phyloP scores from a whole-genome alignment of 768 basidiomycete species.

The Phanerochaete sordida region DNA sequence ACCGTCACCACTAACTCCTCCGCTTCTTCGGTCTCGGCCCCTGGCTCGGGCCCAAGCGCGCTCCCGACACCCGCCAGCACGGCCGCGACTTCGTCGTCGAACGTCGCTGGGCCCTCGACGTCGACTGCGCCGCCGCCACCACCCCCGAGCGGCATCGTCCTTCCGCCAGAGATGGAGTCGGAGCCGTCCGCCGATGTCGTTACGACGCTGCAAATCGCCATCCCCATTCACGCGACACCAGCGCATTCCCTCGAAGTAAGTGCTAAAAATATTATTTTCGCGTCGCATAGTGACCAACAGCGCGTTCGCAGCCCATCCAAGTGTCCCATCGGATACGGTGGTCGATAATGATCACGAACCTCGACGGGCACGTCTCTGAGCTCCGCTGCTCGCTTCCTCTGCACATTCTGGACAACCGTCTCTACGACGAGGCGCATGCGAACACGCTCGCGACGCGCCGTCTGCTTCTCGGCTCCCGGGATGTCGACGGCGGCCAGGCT shows the following conservation, averaged over 20 bases:
- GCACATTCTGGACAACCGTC: constrained; percentile 69
- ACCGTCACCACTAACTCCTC: constrained; percentile 24
- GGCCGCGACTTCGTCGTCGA: background rate
- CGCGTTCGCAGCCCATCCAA: constrained; percentile 47
- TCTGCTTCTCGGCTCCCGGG: constrained; percentile 48
- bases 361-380: constrained; percentile 90
- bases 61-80: background rate
- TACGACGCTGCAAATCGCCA: constrained; percentile 53
- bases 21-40: constrained; percentile 1
- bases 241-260: constrained; percentile 59
- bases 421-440: constrained; percentile 72
- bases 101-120: background rate
- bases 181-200: constrained; percentile 43
- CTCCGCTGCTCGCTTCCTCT: constrained; percentile 92
- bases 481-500: constrained; percentile 29
- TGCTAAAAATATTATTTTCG: background rate
- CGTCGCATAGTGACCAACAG: background rate
- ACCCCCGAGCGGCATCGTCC: constrained; percentile 7
- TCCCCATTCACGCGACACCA: constrained; percentile 63
- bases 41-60: background rate
- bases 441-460: constrained; percentile 75
- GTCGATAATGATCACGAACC: constrained; percentile 76
- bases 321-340: constrained; percentile 80
- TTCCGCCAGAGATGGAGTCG: constrained; percentile 9
- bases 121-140: constrained; percentile 9